Evolutionary conservation across 129 eudicot species (phyloP).

Genomic region (Centella asiatica): DNA sequence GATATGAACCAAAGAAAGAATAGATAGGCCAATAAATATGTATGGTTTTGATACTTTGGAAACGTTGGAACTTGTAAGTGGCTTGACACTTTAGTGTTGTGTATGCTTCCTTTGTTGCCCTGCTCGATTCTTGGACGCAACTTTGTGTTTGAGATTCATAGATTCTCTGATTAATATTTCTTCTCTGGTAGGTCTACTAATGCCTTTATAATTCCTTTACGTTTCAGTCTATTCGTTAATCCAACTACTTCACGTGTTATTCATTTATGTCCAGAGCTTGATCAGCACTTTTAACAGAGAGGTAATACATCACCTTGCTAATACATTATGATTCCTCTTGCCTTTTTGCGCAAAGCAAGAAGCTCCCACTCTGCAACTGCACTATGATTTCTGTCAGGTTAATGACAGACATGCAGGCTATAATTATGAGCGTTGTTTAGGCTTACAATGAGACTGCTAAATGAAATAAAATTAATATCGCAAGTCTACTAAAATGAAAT

Average conservation of each 20-base stretch:
- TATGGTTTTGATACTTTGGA: constrained; percentile 33
- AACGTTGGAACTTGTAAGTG: constrained; percentile 6
- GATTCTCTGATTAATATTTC: constrained; percentile 10
- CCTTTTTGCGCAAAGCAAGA: not conserved
- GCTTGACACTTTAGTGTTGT: constrained; percentile 3
- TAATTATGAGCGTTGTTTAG: too few relatives aligned
- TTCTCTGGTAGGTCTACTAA: constrained; percentile 37
- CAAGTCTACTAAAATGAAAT: too few relatives aligned
- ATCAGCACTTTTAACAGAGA: not conserved
- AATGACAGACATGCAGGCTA: too few relatives aligned
- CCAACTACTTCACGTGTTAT: not conserved
- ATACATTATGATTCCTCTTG: too few relatives aligned
- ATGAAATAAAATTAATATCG: too few relatives aligned
- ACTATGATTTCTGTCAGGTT: too few relatives aligned
- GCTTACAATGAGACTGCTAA: too few relatives aligned
- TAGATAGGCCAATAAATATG: constrained; percentile 21
- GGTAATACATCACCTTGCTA: too few relatives aligned
- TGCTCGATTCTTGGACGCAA: constrained; percentile 15
- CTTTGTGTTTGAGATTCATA: not conserved
- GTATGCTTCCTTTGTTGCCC: not conserved
- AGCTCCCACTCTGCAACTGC: not conserved
- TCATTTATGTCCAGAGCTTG: not conserved
- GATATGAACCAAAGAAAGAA: constrained; percentile 11
- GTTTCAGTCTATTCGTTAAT: constrained; percentile 8
- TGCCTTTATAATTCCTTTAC: constrained; percentile 15